Evolutionary conservation across 306 rosid genomes (phyloP), one percentile per base, ranked within the genome.

Genomic region (Bauhinia variegata): DNA sequence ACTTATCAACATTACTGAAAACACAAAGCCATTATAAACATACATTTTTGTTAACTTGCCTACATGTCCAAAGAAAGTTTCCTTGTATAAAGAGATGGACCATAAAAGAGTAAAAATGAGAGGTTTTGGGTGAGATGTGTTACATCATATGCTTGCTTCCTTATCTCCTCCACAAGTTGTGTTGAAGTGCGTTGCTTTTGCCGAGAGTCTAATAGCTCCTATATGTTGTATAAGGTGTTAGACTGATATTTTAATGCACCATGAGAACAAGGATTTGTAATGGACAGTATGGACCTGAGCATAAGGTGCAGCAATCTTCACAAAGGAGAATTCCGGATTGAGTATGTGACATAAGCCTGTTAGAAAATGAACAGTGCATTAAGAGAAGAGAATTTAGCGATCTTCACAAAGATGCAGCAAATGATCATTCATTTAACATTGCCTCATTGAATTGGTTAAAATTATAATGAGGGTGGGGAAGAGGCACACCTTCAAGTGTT

Each of bases 261-360:
- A 30, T 33, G 34, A 41, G 46, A 23, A 64, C 5, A 55, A 8
- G 36, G 46, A 44, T 19, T 10, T 52, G 0, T 51, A 58, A 64
- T n/a, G n/a, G 66, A 60, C 54, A 12, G 46, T n/a, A 12, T 57
- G 28, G 69, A 93, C 97, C 96, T 93, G 97, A 0, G 97, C 99
- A 88, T 86, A 93, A 7, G 99, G 99, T 28, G 99, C 95, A 17
- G 95, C 99, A 62, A 90, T 86, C 85, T 93, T 90, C 55, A 79
- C 99, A 39, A 93, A 93, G 39, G 99, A 90, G 75, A 93, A 93
- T 68, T 85, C 79, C 62, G 89, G 87, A 86, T 85, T 80, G 16
- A 93, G 96, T 11, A 52, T 75, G 83, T 88, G 86, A 53, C 99
- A 92, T 72, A 93, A 80, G 79, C 97, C 92, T 90, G 82, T 52